phyloP scores from a whole-genome alignment of 352 stramenopile species.

The Globisporangium cylindrosporum region DNA sequence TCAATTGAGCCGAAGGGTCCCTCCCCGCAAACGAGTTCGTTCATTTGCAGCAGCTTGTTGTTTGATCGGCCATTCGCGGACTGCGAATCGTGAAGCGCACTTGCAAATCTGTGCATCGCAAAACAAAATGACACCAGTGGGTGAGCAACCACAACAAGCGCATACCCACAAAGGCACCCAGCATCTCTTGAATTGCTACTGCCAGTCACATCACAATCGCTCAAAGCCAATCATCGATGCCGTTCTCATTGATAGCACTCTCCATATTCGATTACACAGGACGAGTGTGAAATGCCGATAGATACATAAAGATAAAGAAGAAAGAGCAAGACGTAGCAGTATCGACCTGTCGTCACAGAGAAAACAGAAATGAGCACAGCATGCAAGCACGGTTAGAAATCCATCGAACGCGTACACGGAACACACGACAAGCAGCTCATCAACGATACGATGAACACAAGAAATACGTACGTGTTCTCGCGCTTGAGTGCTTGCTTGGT shows the following conservation, averaged over 20 bases:
- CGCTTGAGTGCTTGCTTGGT: not conserved
- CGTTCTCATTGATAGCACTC: not conserved
- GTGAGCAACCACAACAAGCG: not conserved
- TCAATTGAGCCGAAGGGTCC: not conserved
- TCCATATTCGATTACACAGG: not conserved
- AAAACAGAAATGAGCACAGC: not conserved
- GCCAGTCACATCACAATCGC: not conserved
- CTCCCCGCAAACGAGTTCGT: not conserved
- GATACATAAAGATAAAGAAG: conserved; percentile 11
- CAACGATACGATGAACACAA: not conserved
- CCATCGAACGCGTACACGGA: not conserved
- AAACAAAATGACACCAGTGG: not conserved
- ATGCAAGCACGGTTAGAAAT: not conserved
- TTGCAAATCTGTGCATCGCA: not conserved
- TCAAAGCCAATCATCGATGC: not conserved
- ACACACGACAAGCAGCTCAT: not conserved
- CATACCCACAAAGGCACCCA: not conserved
- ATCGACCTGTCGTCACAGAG: not conserved
- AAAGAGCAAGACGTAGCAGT: not conserved
- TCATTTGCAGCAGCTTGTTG: not conserved
- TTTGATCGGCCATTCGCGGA: not conserved
- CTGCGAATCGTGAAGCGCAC: not conserved
- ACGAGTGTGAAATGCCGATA: conserved; percentile 3
- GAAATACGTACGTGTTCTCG: not conserved
- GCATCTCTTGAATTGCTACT: not conserved